A percentile compares a stretch with the other conserved stretches of the same genome.
These are phyloP conservation scores for Paecilomyces variotii DNA, from an alignment of 2,329 filamentous ascomycete species.

Conservation along the genomic window DNA sequence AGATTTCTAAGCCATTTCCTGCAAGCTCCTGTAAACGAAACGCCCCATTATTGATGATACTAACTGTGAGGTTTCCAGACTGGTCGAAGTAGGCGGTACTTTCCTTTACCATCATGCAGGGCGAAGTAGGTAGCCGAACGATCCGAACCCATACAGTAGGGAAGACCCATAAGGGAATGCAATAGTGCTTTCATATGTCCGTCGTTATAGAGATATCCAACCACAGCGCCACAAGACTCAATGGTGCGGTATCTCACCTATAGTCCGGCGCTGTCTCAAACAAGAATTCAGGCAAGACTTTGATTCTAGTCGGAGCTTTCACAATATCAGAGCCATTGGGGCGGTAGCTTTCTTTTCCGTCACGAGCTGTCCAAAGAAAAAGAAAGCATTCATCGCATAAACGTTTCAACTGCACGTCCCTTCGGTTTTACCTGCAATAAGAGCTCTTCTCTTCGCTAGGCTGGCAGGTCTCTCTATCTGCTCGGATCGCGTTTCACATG, in stretches of 20 bases:
- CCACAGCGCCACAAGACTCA: neutral
- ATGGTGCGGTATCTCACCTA: neutral
- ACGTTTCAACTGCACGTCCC: neutral
- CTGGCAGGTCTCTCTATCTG: neutral
- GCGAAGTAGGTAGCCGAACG: neutral
- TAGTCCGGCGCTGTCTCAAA: neutral
- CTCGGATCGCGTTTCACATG: neutral
- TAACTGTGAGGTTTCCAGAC: neutral
- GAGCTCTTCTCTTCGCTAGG: neutral
- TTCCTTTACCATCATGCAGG: neutral
- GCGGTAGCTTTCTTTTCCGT: neutral
- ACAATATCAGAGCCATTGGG: neutral
- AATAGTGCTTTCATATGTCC: neutral
- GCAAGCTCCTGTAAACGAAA: neutral
- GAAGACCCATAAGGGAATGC: no score
- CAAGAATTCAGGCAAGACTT: neutral
- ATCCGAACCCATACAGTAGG: neutral
- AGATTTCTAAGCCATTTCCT: neutral
- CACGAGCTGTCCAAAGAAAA: neutral
- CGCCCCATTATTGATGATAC: neutral
- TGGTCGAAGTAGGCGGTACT: neutral
- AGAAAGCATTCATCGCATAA: neutral
- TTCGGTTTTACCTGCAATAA: neutral
- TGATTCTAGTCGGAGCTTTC: neutral
- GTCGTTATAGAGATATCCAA: neutral